Percentiles rank a stretch among this genome's conserved stretches.
Conservation (phyloP, 1,284 basidiomycete genomes). For the Leucoagaricus sp. region DNA sequence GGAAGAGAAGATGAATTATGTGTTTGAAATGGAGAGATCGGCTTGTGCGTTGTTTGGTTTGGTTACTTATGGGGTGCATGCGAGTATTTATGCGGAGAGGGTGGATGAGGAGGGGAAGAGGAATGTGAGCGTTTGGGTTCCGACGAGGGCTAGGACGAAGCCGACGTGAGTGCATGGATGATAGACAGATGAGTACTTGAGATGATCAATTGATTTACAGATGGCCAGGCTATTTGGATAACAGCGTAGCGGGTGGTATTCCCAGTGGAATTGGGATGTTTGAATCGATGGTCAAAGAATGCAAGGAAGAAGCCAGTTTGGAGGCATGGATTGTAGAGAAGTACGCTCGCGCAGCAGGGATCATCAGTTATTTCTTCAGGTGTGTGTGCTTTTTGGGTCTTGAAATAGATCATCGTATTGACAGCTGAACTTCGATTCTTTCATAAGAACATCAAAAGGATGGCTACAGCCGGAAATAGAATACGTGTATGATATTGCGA, state of each 20-base stretch:
- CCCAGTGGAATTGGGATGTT: slow-evolving; percentile 74
- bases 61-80: slow-evolving; percentile 88
- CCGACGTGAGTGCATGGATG: slow-evolving; percentile 62
- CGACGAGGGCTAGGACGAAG: slow-evolving; percentile 84
- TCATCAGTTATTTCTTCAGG: slow-evolving; percentile 71
- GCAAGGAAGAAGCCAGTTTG: slow-evolving; percentile 89
- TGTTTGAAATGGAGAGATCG: slow-evolving; percentile 88
- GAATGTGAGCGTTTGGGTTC: slow-evolving; percentile 78
- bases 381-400: slow-evolving; percentile 29
- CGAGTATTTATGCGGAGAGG: slow-evolving; percentile 65
- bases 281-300: slow-evolving; percentile 88
- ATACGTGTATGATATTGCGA: slow-evolving; percentile 77
- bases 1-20: slow-evolving; percentile 53
- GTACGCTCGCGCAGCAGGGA: slow-evolving; percentile 60
- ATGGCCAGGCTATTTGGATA: slow-evolving; percentile 78
- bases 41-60: slow-evolving; percentile 90
- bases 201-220: slow-evolving; percentile 34
- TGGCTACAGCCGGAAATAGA: slow-evolving; percentile 90
- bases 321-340: slow-evolving; percentile 59
- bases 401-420: slow-evolving; percentile 1
- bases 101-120: slow-evolving; percentile 44
- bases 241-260: slow-evolving; percentile 80
- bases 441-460: slow-evolving; percentile 58
- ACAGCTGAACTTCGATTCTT: too few species aligned
- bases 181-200: slow-evolving; percentile 6